Percentiles rank a stretch among this genome's conserved stretches.
Conservation (phyloP, 1,284 basidiomycete genomes). For the Flammula alnicola region DNA sequence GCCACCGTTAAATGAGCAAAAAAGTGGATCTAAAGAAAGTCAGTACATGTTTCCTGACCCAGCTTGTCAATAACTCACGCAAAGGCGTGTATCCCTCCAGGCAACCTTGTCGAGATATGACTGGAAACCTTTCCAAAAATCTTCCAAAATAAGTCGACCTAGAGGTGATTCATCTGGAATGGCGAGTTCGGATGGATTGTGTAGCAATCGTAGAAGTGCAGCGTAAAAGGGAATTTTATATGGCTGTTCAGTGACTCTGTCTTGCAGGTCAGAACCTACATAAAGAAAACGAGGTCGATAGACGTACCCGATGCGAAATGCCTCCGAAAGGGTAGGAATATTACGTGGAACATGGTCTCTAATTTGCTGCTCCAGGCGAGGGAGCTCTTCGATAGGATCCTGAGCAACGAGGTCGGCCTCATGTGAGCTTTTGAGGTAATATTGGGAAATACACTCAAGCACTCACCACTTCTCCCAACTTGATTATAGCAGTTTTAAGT, state of each 20-base stretch:
- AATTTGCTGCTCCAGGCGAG: constrained; percentile 67
- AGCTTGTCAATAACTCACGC: constrained; percentile 70
- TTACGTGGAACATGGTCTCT: constrained; percentile 60
- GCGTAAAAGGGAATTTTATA: constrained; percentile 92
- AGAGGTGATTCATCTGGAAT: constrained; percentile 51
- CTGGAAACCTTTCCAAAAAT: constrained; percentile 88
- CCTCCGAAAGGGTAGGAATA: constrained; percentile 71
- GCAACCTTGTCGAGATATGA: constrained; percentile 83
- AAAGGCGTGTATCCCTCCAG: constrained; percentile 87
- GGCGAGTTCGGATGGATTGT: constrained; percentile 49
- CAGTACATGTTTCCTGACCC: too few species aligned
- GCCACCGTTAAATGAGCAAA: constrained; percentile 86
- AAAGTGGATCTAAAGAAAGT: constrained; percentile 89
- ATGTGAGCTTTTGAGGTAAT: too few species aligned
- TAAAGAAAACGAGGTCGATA: background rate
- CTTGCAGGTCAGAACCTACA: constrained; percentile 10
- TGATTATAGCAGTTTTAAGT: constrained; percentile 71
- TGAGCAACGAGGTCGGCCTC: constrained; percentile 34
- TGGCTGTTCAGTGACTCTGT: constrained; percentile 82
- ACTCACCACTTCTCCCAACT: constrained; percentile 83
- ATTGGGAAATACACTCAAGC: constrained; percentile 1
- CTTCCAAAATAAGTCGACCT: constrained; percentile 81
- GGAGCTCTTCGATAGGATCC: constrained; percentile 75
- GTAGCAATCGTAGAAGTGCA: constrained; percentile 75
- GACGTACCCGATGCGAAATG: constrained; percentile 74